Evolutionary conservation across 2,329 filamentous ascomycete species (phyloP).

Genomic region (Fusarium poae): DNA sequence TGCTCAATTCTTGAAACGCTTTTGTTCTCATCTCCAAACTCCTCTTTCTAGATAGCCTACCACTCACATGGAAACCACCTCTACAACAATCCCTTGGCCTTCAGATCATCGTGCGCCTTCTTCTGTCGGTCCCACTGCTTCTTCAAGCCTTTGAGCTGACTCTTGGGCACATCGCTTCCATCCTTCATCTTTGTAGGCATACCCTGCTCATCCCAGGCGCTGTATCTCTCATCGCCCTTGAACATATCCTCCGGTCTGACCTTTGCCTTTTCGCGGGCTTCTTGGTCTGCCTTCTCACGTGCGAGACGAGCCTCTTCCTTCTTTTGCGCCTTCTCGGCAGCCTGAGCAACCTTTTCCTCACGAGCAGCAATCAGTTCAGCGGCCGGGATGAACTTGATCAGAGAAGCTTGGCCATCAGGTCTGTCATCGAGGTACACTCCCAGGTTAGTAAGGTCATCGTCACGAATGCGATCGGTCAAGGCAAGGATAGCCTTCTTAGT

Average conservation of each 20-base stretch:
- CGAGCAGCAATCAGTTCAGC: conserved; percentile 68
- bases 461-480: conserved; percentile 84
- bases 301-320: conserved; percentile 68
- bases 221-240: conserved; percentile 70
- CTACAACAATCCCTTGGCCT: conserved; percentile 53
- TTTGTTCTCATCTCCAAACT: conserved; percentile 24
- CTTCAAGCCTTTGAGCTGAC: conserved; percentile 80
- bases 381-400: conserved; percentile 76
- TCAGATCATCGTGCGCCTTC: conserved; percentile 78
- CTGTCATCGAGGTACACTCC: conserved; percentile 92
- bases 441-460: conserved; percentile 83
- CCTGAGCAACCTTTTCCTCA: conserved; percentile 70
- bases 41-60: conserved; percentile 31
- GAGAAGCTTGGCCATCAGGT: conserved; percentile 72
- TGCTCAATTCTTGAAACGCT: conserved; percentile 18
- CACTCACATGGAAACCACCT: conserved; percentile 14
- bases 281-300: conserved; percentile 63
- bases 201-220: conserved; percentile 85
- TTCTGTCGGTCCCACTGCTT: conserved; percentile 95
- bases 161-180: conserved; percentile 85
- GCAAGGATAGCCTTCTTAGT: conserved; percentile 79
- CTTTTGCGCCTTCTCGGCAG: conserved; percentile 69
- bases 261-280: conserved; percentile 70
- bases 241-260: conserved; percentile 68
- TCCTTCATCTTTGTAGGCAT: conserved; percentile 82